These are phyloP conservation scores for Debaryomyces tyrocola DNA, from an alignment of 805 yeast species.

Conservation along the genomic window DNA sequence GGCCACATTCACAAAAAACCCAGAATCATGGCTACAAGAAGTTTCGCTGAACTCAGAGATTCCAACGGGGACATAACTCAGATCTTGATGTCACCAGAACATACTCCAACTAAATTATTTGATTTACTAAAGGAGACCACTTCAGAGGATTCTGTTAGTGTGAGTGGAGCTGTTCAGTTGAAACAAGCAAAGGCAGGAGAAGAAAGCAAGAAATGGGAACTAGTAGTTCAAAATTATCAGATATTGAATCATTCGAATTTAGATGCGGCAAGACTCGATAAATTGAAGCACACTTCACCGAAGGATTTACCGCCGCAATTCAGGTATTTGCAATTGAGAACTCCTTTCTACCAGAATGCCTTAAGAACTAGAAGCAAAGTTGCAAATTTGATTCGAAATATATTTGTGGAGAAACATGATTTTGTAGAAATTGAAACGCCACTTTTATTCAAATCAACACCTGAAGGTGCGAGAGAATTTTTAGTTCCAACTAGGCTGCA, in stretches of 20 bases:
- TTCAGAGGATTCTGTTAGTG: slow-evolving; percentile 70
- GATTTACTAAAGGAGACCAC: slow-evolving; percentile 49
- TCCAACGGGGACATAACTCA: slow-evolving; percentile 66
- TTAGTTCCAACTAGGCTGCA: slow-evolving; percentile 82
- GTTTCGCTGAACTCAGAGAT: slow-evolving; percentile 79
- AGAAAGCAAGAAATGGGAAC: slow-evolving; percentile 48
- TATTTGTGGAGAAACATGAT: slow-evolving; percentile 33
- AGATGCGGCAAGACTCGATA: slow-evolving; percentile 67
- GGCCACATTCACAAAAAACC: slow-evolving; percentile 89
- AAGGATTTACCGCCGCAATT: slow-evolving; percentile 73
- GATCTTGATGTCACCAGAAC: slow-evolving; percentile 40
- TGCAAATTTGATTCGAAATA: slow-evolving; percentile 45
- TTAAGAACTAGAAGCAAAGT: slow-evolving; percentile 57
- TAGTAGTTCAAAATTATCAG: slow-evolving; percentile 51
- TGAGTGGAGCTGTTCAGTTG: slow-evolving; percentile 53
- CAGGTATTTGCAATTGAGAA: slow-evolving; percentile 78
- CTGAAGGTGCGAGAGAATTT: slow-evolving; percentile 97
- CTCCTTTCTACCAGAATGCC: slow-evolving; percentile 54
- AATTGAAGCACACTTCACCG: slow-evolving; percentile 49
- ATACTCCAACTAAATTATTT: slow-evolving; percentile 34
- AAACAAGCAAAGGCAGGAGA: slow-evolving; percentile 26
- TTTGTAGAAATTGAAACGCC: slow-evolving; percentile 94
- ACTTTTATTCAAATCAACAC: slow-evolving; percentile 87
- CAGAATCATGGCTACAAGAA: slow-evolving; percentile 62
- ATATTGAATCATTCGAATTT: slow-evolving; percentile 63